Conservation (phyloP, 2,329 filamentous ascomycete species). For the Nemania serpens region DNA sequence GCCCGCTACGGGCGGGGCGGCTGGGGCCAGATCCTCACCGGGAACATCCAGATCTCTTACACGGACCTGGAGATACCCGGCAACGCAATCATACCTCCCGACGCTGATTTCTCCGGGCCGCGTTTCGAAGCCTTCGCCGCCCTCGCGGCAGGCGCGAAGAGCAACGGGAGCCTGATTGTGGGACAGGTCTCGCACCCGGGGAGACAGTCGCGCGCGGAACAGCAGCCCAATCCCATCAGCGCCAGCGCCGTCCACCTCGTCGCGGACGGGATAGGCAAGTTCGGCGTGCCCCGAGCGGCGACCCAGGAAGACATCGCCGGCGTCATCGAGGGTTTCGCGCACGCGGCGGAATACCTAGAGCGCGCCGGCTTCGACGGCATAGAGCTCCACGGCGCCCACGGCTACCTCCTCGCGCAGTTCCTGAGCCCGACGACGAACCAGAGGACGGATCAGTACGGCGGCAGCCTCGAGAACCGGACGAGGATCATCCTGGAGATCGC, state of each 20-base stretch:
- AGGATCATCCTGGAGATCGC: slow-evolving; percentile 58
- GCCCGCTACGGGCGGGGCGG: slow-evolving; percentile 60
- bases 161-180: slow-evolving; percentile 59
- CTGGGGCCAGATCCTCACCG: slow-evolving; percentile 59
- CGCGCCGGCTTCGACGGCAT: slow-evolving; percentile 44
- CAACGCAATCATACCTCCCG: slow-evolving; percentile 60
- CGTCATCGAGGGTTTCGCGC: slow-evolving; percentile 31
- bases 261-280: slow-evolving; percentile 50
- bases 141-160: slow-evolving; percentile 55
- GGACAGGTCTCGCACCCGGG: slow-evolving; percentile 68
- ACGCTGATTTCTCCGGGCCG: slow-evolving; percentile 52
- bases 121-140: slow-evolving; percentile 60
- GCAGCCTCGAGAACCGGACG: slow-evolving; percentile 53
- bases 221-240: slow-evolving; percentile 47
- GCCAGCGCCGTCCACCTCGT: slow-evolving; percentile 47
- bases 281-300: slow-evolving; percentile 44
- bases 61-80: slow-evolving; percentile 59
- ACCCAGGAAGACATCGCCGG: slow-evolving; percentile 28
- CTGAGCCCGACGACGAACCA: slow-evolving; percentile 55
- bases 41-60: slow-evolving; percentile 65
- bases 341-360: slow-evolving; percentile 34
- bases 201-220: slow-evolving; percentile 49
- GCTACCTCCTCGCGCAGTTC: slow-evolving; percentile 63
- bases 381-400: slow-evolving; percentile 57
- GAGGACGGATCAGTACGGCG: slow-evolving; percentile 62